These are phyloP conservation scores for Juglanconis sp. DNA, from an alignment of 2,329 filamentous ascomycete genomes.

Conservation along the genomic window DNA sequence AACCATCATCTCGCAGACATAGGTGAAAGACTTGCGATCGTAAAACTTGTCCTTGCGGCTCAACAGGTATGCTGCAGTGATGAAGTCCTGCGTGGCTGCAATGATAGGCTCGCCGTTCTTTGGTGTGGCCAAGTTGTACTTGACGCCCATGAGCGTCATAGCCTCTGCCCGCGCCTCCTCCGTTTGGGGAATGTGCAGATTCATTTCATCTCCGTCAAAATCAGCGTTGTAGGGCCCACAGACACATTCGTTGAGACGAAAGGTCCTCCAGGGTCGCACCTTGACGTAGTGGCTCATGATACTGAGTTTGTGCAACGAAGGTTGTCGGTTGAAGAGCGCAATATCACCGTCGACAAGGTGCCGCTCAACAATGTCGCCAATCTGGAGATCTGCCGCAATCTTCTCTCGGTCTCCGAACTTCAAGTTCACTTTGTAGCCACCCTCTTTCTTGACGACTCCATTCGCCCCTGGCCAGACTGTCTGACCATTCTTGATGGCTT, in stretches of 20 bases:
- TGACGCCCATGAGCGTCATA: constrained; percentile 95
- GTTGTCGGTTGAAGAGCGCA: constrained; percentile 96
- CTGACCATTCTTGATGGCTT: constrained; percentile 72
- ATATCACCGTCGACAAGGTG: constrained; percentile 95
- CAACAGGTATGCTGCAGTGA: constrained; percentile 87
- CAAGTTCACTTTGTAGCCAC: constrained; percentile 67
- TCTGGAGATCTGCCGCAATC: constrained; percentile 69
- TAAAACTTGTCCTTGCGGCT: constrained; percentile 93
- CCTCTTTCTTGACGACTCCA: constrained; percentile 66
- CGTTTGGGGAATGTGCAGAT: constrained; percentile 94
- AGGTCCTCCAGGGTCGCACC: constrained; percentile 90
- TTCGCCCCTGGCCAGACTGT: constrained; percentile 86
- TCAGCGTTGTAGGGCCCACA: constrained; percentile 98
- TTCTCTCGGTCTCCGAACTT: constrained; percentile 70
- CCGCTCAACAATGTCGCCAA: constrained; percentile 88
- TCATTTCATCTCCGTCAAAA: constrained; percentile 99
- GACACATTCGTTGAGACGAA: constrained; percentile 95
- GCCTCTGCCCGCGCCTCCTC: constrained; percentile 95
- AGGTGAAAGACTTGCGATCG: constrained; percentile 81
- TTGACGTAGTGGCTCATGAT: constrained; percentile 96
- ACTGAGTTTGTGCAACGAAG: constrained; percentile 96
- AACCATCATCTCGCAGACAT: constrained; percentile 93
- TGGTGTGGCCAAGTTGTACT: constrained; percentile 90
- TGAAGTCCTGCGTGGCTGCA: constrained; percentile 98
- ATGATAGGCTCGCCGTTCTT: constrained; percentile 99